These are phyloP conservation scores for Phytophthora hibernalis DNA, from an alignment of 352 stramenopile genomes.

Conservation along the genomic window DNA sequence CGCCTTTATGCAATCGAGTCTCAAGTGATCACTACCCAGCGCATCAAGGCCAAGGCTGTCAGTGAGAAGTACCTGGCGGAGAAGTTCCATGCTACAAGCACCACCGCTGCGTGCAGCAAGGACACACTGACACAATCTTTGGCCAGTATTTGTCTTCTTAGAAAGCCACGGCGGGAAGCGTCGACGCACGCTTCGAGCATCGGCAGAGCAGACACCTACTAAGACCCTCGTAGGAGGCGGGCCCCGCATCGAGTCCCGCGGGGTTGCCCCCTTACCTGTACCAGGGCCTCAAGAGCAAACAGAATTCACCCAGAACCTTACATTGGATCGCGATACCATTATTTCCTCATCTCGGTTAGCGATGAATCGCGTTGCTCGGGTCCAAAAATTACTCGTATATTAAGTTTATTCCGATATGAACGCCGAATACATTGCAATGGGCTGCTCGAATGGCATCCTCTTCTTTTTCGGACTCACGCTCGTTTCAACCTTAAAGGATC, in stretches of 20 bases:
- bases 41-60: slow-evolving; percentile 83
- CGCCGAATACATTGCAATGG: slow-evolving; percentile 56
- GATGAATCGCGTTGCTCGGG: background rate
- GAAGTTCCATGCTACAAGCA: slow-evolving; percentile 67
- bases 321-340: background rate
- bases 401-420: slow-evolving; percentile 44
- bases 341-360: background rate
- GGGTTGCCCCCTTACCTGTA: background rate
- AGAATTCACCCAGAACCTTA: background rate
- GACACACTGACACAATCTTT: slow-evolving; percentile 62
- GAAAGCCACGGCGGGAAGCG: slow-evolving; percentile 10
- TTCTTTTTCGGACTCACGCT: slow-evolving; percentile 37
- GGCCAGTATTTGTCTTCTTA: slow-evolving; percentile 36
- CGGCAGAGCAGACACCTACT: slow-evolving; percentile 15
- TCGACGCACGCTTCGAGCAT: slow-evolving; percentile 10
- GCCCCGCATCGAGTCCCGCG: slow-evolving; percentile 4
- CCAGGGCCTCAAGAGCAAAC: background rate
- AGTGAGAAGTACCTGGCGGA: slow-evolving; percentile 84
- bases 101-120: slow-evolving; percentile 54
- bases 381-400: slow-evolving; percentile 21
- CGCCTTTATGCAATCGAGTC: slow-evolving; percentile 67
- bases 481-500: slow-evolving; percentile 24
- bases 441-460: slow-evolving; percentile 37
- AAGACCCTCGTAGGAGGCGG: slow-evolving; percentile 24
- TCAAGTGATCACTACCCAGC: slow-evolving; percentile 65